Conservation (phyloP, 352 stramenopile genomes). For the Phytopythium aichiense region DNA sequence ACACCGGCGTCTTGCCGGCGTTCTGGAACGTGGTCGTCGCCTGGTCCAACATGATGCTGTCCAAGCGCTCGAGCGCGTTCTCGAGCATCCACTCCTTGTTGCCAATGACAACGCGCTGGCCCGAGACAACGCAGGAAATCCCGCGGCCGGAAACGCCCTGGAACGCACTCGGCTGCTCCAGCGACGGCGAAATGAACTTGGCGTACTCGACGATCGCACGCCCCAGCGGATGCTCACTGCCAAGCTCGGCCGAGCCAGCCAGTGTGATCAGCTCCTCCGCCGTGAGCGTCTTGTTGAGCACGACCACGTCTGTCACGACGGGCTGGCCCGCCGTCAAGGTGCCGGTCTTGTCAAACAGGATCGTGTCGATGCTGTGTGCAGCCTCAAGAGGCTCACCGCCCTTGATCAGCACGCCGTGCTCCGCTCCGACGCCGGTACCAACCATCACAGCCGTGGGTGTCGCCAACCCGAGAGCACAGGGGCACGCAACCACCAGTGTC, state of each 20-base stretch:
- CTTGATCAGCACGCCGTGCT: constrained; percentile 98
- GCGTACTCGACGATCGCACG: constrained; percentile 92
- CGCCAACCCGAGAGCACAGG: constrained; percentile 97
- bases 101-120: constrained; percentile 86
- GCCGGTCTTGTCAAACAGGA: constrained; percentile 99
- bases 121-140: constrained; percentile 71
- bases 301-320: constrained; percentile 81
- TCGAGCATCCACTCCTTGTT: constrained; percentile 90
- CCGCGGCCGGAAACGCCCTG: constrained; percentile 85
- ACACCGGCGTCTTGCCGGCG: constrained; percentile 93
- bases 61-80: constrained; percentile 63
- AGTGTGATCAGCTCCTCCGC: constrained; percentile 87
- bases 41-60: constrained; percentile 71
- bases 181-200: constrained; percentile 72
- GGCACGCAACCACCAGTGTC: constrained; percentile 98
- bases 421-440: constrained; percentile 95
- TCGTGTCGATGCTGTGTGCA: constrained; percentile 91
- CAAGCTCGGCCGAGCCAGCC: constrained; percentile 90
- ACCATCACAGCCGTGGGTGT: constrained; percentile 99
- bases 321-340: constrained; percentile 95
- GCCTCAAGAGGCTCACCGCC: constrained; percentile 92
- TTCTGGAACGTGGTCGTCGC: constrained; percentile 80
- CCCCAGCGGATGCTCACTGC: constrained; percentile 94
- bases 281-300: constrained; percentile 67
- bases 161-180: constrained; percentile 80